Conservation (phyloP, 768 basidiomycete species). For the Clathrus columnatus region DNA sequence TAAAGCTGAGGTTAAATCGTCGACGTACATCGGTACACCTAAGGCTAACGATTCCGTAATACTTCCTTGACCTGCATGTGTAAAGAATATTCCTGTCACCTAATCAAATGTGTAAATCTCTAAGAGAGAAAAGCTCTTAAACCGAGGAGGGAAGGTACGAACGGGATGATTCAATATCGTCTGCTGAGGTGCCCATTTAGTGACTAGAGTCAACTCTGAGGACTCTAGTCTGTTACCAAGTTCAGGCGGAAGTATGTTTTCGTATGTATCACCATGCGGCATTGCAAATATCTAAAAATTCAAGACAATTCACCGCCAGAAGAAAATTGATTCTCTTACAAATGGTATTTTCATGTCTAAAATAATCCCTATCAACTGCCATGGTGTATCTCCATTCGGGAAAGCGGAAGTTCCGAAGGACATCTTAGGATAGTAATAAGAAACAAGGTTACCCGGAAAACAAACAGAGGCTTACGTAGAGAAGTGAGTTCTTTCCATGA, state of each 20-base stretch:
- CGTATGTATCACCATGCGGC: constrained; percentile 14
- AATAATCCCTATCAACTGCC: constrained; percentile 16
- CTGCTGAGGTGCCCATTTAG: constrained; percentile 21
- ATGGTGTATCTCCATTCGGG: constrained; percentile 15
- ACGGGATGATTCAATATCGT: constrained; percentile 19
- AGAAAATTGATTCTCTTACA: constrained; percentile 11
- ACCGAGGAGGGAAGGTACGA: background rate
- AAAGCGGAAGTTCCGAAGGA: constrained; percentile 19
- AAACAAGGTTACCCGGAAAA: background rate
- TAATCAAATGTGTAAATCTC: background rate
- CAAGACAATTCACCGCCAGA: background rate
- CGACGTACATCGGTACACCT: constrained; percentile 18
- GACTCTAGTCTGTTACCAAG: constrained; percentile 12
- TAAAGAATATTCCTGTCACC: constrained; percentile 19
- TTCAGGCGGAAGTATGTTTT: constrained; percentile 14
- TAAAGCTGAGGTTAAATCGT: background rate
- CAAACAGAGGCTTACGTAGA: constrained; percentile 15
- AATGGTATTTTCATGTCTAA: constrained; percentile 18
- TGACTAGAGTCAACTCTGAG: constrained; percentile 16
- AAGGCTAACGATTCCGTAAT: constrained; percentile 16
- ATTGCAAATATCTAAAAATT: constrained; percentile 17
- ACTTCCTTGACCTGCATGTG: constrained; percentile 21
- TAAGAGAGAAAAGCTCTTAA: background rate
- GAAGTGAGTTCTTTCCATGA: constrained; percentile 14
- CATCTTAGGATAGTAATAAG: constrained; percentile 10